Evolutionary conservation across 495 filamentous ascomycete genomes (phyloP), one percentile per base, ranked within the genome.

Genomic region (Massariosphaeria phaeospora): DNA sequence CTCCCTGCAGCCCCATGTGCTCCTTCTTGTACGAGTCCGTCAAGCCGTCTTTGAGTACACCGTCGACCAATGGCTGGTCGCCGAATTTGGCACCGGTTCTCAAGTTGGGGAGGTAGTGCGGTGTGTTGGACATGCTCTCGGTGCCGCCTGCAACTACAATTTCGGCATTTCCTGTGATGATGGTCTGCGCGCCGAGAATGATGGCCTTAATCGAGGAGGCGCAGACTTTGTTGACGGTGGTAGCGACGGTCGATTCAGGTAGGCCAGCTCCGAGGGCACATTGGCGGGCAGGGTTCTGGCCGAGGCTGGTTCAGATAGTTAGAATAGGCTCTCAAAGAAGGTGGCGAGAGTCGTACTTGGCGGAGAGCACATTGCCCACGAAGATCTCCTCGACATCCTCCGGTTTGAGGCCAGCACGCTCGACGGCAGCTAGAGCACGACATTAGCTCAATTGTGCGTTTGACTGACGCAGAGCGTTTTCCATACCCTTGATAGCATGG

Each of bases 171-270:
- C 93, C 91, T 26, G 89, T 95, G 65, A 95, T 89, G 70, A 98
- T 96, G 57, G 89, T 95, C 75, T 97, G 93, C 23, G 93, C 85
- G 44, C 86, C 94, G 50, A 98, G 79, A 59, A 95, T 91, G 70
- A 97, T 84, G 55, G 93, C 89, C 75, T 98, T 98, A 65, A 96
- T 66, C 35, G 83, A 81, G 40, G 89, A 96, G 51, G 93, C 93
- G 79, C 93, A 98, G 64, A 98, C 93, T 75, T 98, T 98, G 84
- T 97, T 98, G 52, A 98, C 79, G 25, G 90, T 95, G 35, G 94
- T 97, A 74, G 84, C 86, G 64, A 95, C 82, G 45, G 84, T 86
- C 12, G 78, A 76, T 15, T 93, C 75, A 2, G 79, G 69, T 49
- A 98, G 84, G 43, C 93, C 93, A 59, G 89, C 93, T 61, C 80